Conservation (phyloP, 2,329 filamentous ascomycete species). For the Plenodomus tracheiphilus region DNA sequence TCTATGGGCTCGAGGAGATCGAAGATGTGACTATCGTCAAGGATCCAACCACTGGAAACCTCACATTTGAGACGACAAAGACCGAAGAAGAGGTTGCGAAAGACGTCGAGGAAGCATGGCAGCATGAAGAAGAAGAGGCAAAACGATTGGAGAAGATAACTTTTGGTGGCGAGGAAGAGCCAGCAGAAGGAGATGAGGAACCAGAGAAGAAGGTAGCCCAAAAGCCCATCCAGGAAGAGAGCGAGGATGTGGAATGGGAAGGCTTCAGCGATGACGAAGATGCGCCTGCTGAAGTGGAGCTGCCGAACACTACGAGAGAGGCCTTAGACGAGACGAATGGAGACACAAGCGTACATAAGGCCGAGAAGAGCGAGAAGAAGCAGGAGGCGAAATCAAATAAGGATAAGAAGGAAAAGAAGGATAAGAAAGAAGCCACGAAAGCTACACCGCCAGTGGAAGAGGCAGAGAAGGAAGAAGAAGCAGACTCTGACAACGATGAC, state of each 20-base stretch:
- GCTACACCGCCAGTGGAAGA: slow-evolving; percentile 1
- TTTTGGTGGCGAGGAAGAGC: slow-evolving; percentile 16
- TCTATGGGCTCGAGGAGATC: slow-evolving; percentile 89
- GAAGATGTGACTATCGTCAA: slow-evolving; percentile 86
- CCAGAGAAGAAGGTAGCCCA: neutral
- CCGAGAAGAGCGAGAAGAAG: slow-evolving; percentile 18
- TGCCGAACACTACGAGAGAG: neutral
- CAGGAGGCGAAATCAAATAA: slow-evolving; percentile 21
- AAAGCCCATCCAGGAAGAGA: slow-evolving; percentile 1
- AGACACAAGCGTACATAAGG: slow-evolving; percentile 8
- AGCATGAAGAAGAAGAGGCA: slow-evolving; percentile 25
- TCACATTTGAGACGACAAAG: slow-evolving; percentile 46
- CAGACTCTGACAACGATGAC: slow-evolving; percentile 22
- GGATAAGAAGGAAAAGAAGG: slow-evolving; percentile 23
- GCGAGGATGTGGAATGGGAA: slow-evolving; percentile 27
- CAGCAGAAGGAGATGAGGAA: slow-evolving; percentile 9
- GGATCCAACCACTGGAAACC: slow-evolving; percentile 53
- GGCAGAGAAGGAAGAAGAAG: slow-evolving; percentile 18
- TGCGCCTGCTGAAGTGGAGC: neutral
- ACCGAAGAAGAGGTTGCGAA: slow-evolving; percentile 28
- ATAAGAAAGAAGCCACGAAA: slow-evolving; percentile 28
- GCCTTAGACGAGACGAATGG: slow-evolving; percentile 23
- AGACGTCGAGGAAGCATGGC: slow-evolving; percentile 25
- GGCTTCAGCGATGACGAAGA: slow-evolving; percentile 31
- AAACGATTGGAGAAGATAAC: slow-evolving; percentile 25